Evolutionary conservation across 2,329 filamentous ascomycete genomes (phyloP).

Genomic region (Cryphonectria carpinicola): DNA sequence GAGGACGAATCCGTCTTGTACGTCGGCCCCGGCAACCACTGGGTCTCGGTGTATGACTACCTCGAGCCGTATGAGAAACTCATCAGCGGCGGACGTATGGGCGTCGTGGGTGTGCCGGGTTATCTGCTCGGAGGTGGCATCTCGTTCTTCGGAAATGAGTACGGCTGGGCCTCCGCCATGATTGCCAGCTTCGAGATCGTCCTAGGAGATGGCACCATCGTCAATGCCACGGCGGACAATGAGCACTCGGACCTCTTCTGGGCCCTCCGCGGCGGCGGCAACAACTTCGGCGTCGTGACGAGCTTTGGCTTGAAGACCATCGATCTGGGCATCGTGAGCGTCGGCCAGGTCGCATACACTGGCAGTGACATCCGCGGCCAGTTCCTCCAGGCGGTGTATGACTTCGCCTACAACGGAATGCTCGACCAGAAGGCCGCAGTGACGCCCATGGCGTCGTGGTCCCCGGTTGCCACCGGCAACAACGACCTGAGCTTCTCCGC

Average conservation of each 20-base stretch:
- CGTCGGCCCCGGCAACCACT: slow-evolving; percentile 39
- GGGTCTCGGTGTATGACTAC: slow-evolving; percentile 38
- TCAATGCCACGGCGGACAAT: slow-evolving; percentile 34
- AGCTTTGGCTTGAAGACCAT: slow-evolving; percentile 35
- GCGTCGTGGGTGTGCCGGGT: slow-evolving; percentile 37
- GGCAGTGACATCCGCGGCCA: slow-evolving; percentile 13
- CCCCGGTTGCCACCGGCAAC: background rate
- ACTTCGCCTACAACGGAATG: slow-evolving; percentile 20
- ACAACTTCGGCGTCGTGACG: slow-evolving; percentile 41
- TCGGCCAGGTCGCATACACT: slow-evolving; percentile 14
- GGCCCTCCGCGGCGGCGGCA: slow-evolving; percentile 34
- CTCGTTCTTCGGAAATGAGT: slow-evolving; percentile 40
- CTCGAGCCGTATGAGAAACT: slow-evolving; percentile 34
- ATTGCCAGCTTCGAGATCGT: slow-evolving; percentile 26
- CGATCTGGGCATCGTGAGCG: slow-evolving; percentile 2
- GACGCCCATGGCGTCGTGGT: slow-evolving; percentile 9
- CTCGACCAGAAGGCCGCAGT: slow-evolving; percentile 21
- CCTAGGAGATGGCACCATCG: slow-evolving; percentile 35
- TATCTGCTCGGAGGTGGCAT: slow-evolving; percentile 40
- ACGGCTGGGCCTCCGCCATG: slow-evolving; percentile 18
- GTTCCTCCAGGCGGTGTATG: slow-evolving; percentile 20
- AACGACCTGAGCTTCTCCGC: slow-evolving; percentile 2
- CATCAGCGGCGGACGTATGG: slow-evolving; percentile 36
- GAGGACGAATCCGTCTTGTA: slow-evolving; percentile 35
- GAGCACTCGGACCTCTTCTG: slow-evolving; percentile 36